A percentile compares a stretch with the other conserved stretches of the same genome.
phyloP scores from a whole-genome alignment of 2,329 filamentous ascomycete genomes.

The Dothistroma septosporum region DNA sequence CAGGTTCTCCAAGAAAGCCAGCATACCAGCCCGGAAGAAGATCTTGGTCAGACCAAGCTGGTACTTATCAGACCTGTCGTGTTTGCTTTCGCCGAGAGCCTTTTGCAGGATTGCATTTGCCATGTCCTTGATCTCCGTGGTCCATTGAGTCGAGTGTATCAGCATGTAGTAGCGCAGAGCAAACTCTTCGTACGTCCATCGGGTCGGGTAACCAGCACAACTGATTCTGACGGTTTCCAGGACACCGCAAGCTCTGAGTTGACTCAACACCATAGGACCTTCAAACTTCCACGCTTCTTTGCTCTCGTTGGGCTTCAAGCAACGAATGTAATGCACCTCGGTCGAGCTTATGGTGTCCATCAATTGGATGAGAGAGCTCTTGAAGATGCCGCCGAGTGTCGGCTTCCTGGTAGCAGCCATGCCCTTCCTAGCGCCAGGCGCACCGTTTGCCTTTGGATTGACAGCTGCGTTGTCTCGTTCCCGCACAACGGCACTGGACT shows the following conservation, averaged over 20 bases:
- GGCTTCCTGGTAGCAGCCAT: conserved; percentile 94
- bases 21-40: conserved; percentile 98
- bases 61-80: conserved; percentile 78
- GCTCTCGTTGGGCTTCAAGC: conserved; percentile 97
- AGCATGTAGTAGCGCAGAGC: conserved; percentile 98
- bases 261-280: conserved; percentile 96
- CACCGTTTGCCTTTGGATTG: conserved; percentile 67
- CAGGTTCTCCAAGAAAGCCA: conserved; percentile 93
- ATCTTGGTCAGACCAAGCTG: conserved; percentile 97
- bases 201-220: conserved; percentile 91
- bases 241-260: conserved; percentile 96
- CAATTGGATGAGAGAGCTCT: conserved; percentile 93
- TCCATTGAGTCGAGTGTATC: conserved; percentile 84
- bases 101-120: conserved; percentile 86
- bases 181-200: conserved; percentile 99
- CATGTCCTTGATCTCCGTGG: conserved; percentile 88
- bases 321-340: conserved; percentile 97
- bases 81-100: conserved; percentile 66
- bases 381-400: conserved; percentile 96
- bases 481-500: conserved; percentile 77
- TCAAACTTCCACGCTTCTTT: conserved; percentile 98
- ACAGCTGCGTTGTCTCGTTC: conserved; percentile 72
- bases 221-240: conserved; percentile 97
- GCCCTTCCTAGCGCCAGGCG: conserved; percentile 75
- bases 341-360: conserved; percentile 98